phyloP scores from a whole-genome alignment of 768 basidiomycete genomes.

The Hemileccinum rubropunctum region DNA sequence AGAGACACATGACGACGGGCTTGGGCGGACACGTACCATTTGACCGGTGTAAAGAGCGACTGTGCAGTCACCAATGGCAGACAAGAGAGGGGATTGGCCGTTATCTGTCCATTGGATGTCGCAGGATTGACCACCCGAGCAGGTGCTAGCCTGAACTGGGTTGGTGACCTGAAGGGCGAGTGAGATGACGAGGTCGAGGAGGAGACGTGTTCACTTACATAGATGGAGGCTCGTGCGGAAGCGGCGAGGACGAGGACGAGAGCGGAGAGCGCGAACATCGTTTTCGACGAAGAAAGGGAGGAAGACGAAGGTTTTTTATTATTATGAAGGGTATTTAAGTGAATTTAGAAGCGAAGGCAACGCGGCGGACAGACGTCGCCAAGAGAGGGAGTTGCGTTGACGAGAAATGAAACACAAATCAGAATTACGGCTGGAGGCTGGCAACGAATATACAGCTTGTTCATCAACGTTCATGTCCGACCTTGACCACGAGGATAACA shows the following conservation, averaged over 20 bases:
- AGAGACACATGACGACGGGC: not conserved
- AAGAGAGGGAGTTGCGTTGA: too few species aligned
- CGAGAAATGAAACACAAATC: too few species aligned
- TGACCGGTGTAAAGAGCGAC: conserved; percentile 60
- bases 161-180: conserved; percentile 39
- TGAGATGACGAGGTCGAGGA: not conserved
- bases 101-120: conserved; percentile 63
- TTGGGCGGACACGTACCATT: conserved; percentile 37
- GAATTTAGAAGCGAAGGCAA: conserved; percentile 20
- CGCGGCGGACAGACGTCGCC: not conserved
- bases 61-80: conserved; percentile 47
- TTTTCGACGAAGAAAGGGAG: not conserved
- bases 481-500: too few species aligned
- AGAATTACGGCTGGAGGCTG: too few species aligned
- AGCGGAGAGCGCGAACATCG: conserved; percentile 18
- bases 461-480: too few species aligned
- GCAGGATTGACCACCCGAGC: conserved; percentile 54
- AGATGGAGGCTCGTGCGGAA: conserved; percentile 13
- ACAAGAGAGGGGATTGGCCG: conserved; percentile 48
- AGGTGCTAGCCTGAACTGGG: conserved; percentile 43
- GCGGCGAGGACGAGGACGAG: conserved; percentile 21
- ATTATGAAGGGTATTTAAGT: too few species aligned
- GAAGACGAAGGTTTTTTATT: too few species aligned
- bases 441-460: too few species aligned
- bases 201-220: conserved; percentile 12